Evolutionary conservation across 352 stramenopile genomes (phyloP).

Genomic region (Phytophthora melonis): DNA sequence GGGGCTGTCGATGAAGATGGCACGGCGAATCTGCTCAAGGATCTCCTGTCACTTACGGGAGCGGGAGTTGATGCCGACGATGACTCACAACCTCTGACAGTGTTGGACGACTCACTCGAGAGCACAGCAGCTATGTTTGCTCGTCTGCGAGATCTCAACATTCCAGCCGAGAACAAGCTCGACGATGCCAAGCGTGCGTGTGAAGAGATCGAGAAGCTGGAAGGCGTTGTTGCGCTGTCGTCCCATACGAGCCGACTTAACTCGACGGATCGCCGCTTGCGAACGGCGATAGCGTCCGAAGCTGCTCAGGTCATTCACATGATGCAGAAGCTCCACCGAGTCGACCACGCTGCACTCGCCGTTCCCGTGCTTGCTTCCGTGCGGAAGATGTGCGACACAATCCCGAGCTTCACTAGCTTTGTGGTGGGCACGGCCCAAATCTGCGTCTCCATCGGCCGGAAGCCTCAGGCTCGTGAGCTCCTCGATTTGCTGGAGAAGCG

Average conservation of each 20-base stretch:
- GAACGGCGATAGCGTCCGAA: conserved; percentile 6
- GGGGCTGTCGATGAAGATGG: background rate
- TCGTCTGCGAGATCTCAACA: conserved; percentile 23
- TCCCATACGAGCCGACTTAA: conserved; percentile 24
- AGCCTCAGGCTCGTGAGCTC: conserved; percentile 27
- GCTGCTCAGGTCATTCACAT: conserved; percentile 27
- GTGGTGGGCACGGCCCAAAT: conserved; percentile 29
- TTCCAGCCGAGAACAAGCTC: conserved; percentile 11
- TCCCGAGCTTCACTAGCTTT: conserved; percentile 18
- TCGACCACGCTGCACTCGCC: conserved; percentile 20
- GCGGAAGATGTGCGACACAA: conserved; percentile 21
- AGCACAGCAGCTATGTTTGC: conserved; percentile 18
- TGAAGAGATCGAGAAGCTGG: conserved; percentile 17
- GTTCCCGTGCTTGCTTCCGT: conserved; percentile 18
- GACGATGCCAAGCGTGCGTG: conserved; percentile 23
- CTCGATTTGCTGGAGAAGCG: conserved; percentile 40
- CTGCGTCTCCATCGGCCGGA: conserved; percentile 22
- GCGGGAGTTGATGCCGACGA: background rate
- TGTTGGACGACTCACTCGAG: conserved; percentile 15
- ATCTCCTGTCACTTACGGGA: conserved; percentile 10
- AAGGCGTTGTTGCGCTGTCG: conserved; percentile 4
- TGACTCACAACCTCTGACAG: background rate
- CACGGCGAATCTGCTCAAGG: conserved; percentile 4
- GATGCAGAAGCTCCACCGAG: conserved; percentile 41
- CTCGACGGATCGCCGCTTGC: conserved; percentile 9